These are phyloP conservation scores for Neofusicoccum sp. DNA, from an alignment of 2,329 filamentous ascomycete genomes.

Conservation along the genomic window DNA sequence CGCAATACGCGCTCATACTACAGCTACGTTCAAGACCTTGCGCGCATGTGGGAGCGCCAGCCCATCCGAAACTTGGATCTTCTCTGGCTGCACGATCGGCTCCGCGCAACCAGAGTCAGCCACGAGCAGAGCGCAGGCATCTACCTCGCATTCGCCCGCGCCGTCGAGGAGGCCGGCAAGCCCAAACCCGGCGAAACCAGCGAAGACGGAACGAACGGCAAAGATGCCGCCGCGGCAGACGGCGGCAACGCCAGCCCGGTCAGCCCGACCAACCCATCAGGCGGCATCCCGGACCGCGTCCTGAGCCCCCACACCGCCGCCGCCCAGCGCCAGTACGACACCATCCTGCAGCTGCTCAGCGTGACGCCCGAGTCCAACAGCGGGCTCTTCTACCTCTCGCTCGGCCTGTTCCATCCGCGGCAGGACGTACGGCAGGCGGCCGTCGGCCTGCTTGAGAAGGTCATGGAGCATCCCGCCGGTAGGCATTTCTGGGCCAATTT, in stretches of 20 bases:
- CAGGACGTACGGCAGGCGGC: constrained; percentile 74
- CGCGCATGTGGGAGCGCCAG: constrained; percentile 39
- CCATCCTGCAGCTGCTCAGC: constrained; percentile 62
- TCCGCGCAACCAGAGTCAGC: constrained; percentile 76
- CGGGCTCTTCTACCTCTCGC: constrained; percentile 84
- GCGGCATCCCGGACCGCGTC: background rate
- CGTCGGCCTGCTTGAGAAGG: constrained; percentile 75
- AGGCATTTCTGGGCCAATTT: constrained; percentile 88
- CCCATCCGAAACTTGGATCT: constrained; percentile 81
- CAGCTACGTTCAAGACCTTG: constrained; percentile 73
- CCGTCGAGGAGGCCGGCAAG: constrained; percentile 55
- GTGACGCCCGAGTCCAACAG: constrained; percentile 83
- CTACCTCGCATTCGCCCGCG: constrained; percentile 75
- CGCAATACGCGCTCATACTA: constrained; percentile 93
- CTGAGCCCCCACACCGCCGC: background rate
- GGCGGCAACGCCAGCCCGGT: constrained; percentile 20
- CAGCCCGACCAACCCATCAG: constrained; percentile 15
- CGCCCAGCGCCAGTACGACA: constrained; percentile 36
- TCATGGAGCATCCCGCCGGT: constrained; percentile 84
- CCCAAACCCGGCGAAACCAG: constrained; percentile 13
- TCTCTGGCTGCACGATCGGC: constrained; percentile 86
- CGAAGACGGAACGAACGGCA: constrained; percentile 18
- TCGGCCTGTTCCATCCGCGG: constrained; percentile 90
- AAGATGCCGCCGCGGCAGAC: constrained; percentile 17
- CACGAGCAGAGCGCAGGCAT: constrained; percentile 77